Evolutionary conservation across 2,329 filamentous ascomycete species (phyloP), one percentile per base, ranked within the genome.

Genomic region (Amesomyces nigricolor): DNA sequence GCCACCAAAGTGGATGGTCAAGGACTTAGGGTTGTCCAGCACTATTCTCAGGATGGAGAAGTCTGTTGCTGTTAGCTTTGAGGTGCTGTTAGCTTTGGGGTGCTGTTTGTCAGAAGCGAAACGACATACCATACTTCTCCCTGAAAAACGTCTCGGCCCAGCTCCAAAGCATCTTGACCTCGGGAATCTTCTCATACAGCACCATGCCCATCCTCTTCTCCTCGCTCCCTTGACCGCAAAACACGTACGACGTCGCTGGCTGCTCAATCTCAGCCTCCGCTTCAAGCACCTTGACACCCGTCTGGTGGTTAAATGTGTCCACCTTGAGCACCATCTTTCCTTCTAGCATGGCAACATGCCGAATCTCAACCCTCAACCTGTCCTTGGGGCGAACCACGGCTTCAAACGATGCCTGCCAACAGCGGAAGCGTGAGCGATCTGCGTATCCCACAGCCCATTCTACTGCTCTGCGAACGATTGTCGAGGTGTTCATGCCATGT

Each of bases 201-300:
- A 96, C 91, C 94, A 97, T 97, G 74, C 94, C 92, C 94, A 99
- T 99, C 60, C 94, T 94, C 73, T 97, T 91, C 73, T 97, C 91
- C 72, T 97, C 94, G 48, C 91, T 96, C 65, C 94, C 94, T 73
- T 99, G 94, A 55, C 94, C 94, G 61, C 92, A 97, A 74, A 99
- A 99, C 63, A 97, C 89, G 67, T 97, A 97, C 4, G 91, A 85
- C 1, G 92, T 95, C 26, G 92, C 89, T 8, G 92, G 92, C 70
- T 97, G 92, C 73, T 97, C 94, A 56, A 97, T 89, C 73, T 97
- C 92, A 32, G 94, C 94, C 73, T 96, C 91, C 68, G 89, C 92
- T 48, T 95, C 77, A 3, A 97, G 78, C n/a, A 97, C 90, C 78
- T 96, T 96, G 63, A 96, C 91, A 68, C 95, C 91, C 0, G 87